These are phyloP conservation scores for Ramularia endophylla DNA, from an alignment of 2,329 filamentous ascomycete genomes.

Conservation along the genomic window DNA sequence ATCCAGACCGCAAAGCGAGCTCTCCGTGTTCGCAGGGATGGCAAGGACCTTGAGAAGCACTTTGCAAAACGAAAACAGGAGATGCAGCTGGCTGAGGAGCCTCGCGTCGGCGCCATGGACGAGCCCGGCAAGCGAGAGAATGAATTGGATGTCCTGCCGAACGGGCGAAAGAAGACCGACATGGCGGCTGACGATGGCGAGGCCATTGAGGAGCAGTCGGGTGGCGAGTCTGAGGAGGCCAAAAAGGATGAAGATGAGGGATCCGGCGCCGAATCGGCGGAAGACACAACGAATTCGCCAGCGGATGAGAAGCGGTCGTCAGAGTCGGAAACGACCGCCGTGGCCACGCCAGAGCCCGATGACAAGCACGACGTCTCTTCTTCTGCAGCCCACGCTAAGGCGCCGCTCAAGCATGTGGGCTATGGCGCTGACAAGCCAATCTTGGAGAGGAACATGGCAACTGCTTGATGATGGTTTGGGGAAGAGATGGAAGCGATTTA, in stretches of 20 bases:
- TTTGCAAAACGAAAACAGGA: conserved; percentile 25
- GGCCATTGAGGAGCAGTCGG: neutral
- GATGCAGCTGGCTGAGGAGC: conserved; percentile 22
- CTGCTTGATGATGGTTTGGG: no score
- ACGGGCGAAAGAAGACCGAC: conserved; percentile 24
- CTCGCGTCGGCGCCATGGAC: conserved; percentile 25
- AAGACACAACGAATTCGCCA: neutral
- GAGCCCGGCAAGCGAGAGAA: conserved; percentile 12
- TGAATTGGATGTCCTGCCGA: conserved; percentile 6
- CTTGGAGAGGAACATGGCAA: no score
- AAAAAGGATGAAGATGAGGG: neutral
- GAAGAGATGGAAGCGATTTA: no score
- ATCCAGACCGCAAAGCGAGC: conserved; percentile 26
- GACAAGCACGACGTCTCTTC: neutral
- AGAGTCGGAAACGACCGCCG: neutral
- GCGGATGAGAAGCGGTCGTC: neutral
- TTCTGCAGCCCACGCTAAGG: no score
- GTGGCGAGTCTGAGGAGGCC: neutral
- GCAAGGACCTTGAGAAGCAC: conserved; percentile 25
- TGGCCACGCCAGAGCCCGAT: neutral
- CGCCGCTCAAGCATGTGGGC: no score
- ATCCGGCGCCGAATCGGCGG: neutral
- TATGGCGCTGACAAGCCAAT: no score
- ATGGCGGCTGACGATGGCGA: conserved; percentile 14
- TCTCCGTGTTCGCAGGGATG: conserved; percentile 20